Evolutionary conservation across 23 red algal genomes (phyloP), one percentile per base, ranked within the genome.

Genomic region (Gracilaria caudata): DNA sequence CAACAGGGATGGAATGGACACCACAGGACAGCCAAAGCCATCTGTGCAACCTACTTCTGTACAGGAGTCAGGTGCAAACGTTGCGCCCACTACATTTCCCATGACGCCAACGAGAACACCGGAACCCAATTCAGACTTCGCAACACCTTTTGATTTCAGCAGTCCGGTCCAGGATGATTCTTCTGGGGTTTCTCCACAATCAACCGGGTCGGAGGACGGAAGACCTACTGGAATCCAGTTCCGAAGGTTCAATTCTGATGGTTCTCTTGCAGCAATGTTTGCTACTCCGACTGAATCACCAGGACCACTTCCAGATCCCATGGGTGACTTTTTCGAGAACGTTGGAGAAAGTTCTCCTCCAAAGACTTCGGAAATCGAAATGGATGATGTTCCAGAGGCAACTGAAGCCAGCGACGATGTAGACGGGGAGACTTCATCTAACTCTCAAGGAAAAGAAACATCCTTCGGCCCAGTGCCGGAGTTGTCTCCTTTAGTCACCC

Each of bases 241-340:
- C 21, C 37, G 70, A 75, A 45, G 43, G 70, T 75, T 75, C 38
- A 45, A 75, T 75, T 75, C 43, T 12, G 70, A 75, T 47, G 70
- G 38, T 75, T 75, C 70, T 7, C 70, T 75, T n/a, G 37, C 70
- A 23, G 5, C 70, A 3, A 17, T 28, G 6, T 25, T 36, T 49
- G 70, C 19, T 6, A 16, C 70, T 29, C 70, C 19, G 20, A 75
- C 40, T 3, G 6, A 43, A 47, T 28, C 70, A 49, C 39, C 70
- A 26, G 39, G 28, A 26, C 38, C 37, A 47, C 24, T 7, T 17
- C 19, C 70, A 24, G 70, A 75, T 46, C 70, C 70, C 6, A 29
- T 47, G 21, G 39, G 43, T 4, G 33, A 75, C 61, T 66, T 66
- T 36, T 29, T 61, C 11, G 61, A 19, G 40, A 75, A 19, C 7